Conservation (phyloP, 805 yeast species). For the Candida broadrunensis region DNA sequence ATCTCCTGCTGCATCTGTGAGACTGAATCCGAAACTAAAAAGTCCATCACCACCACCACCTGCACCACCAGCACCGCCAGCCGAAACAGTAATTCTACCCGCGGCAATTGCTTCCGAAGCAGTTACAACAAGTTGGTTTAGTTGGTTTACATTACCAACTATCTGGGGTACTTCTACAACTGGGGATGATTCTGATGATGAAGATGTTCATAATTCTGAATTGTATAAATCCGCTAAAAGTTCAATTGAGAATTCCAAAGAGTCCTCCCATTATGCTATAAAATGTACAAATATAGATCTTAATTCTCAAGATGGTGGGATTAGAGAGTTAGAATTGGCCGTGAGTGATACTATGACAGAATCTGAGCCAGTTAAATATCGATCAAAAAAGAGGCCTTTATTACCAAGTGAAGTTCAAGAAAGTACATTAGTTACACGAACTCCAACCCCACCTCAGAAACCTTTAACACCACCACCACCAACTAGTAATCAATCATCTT, state of each 20-base stretch:
- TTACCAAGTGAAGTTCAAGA: constrained; percentile 36
- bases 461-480: not conserved
- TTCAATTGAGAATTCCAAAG: constrained; percentile 31
- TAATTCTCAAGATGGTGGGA: not conserved
- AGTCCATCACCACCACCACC: not conserved
- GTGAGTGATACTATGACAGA: constrained; percentile 34
- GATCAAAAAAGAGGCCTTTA: constrained; percentile 27
- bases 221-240: constrained; percentile 27
- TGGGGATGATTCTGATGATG: constrained; percentile 12
- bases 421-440: constrained; percentile 11
- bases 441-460: not conserved
- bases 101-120: constrained; percentile 1
- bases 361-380: constrained; percentile 29
- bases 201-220: constrained; percentile 21
- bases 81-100: not conserved
- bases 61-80: not conserved
- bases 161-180: constrained; percentile 10
- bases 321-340: constrained; percentile 25
- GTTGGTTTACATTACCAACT: not conserved
- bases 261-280: constrained; percentile 32
- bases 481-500: not conserved
- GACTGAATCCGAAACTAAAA: not conserved
- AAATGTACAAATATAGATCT: constrained; percentile 11
- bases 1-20: not conserved
- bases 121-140: not conserved